Evolutionary conservation across 441 rosid genomes (phyloP).

Genomic region (Pelargonium exstipulatum): DNA sequence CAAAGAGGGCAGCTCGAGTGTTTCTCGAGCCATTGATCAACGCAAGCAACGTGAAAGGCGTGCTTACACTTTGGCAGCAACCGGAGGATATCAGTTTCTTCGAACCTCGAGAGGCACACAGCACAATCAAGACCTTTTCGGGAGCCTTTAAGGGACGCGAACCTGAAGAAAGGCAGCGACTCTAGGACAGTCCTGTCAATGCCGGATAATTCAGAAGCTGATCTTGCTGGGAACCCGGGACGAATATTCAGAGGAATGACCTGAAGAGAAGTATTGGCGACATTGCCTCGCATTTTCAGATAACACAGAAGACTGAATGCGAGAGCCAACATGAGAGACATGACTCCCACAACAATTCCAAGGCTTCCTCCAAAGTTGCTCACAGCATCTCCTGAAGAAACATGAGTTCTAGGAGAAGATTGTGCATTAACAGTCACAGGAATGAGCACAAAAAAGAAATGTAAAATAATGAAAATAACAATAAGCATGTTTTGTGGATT

Average conservation of each 20-base stretch:
- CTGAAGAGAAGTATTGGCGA: neutral
- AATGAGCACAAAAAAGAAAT: conserved; percentile 10
- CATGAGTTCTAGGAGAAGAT: neutral
- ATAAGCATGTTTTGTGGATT: conserved; percentile 20
- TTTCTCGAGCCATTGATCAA: conserved; percentile 60
- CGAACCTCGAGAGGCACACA: conserved; percentile 55
- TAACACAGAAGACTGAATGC: conserved; percentile 52
- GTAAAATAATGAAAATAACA: neutral
- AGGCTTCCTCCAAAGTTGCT: conserved; percentile 59
- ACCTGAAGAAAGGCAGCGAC: conserved; percentile 59
- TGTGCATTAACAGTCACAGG: conserved; percentile 40
- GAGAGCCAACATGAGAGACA: conserved; percentile 48
- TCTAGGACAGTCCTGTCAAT: conserved; percentile 48
- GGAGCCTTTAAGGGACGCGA: conserved; percentile 51
- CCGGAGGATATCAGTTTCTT: conserved; percentile 44
- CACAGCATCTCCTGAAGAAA: conserved; percentile 26
- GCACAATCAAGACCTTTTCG: conserved; percentile 58
- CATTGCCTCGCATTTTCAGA: conserved; percentile 46
- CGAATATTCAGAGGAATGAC: conserved; percentile 21
- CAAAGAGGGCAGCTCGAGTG: conserved; percentile 64
- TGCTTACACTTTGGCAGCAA: conserved; percentile 54
- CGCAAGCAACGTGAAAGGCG: conserved; percentile 57
- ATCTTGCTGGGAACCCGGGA: conserved; percentile 14
- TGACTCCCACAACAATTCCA: conserved; percentile 62
- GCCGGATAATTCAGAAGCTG: conserved; percentile 56